Conservation (phyloP, 805 yeast species). For the Kazachstania kunashirensis region DNA sequence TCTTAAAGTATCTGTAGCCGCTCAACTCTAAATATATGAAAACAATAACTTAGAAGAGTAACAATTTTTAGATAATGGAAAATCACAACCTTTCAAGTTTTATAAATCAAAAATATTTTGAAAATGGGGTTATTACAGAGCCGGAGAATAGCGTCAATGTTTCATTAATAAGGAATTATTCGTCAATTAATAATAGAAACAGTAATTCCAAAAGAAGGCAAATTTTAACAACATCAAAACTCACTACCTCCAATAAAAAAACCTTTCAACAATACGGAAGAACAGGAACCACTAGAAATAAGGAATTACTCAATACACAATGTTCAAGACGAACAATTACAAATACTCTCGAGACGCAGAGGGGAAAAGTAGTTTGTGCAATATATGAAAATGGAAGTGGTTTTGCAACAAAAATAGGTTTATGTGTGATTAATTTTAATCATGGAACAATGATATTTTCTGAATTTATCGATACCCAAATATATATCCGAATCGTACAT, state of each 20-base stretch:
- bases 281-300: background rate
- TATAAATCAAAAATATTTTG: slow-evolving; percentile 8
- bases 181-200: no score
- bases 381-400: slow-evolving; percentile 23
- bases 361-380: slow-evolving; percentile 21
- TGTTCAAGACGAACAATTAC: background rate
- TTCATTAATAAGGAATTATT: no score
- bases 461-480: slow-evolving; percentile 36
- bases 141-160: no score
- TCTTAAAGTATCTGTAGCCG: no score
- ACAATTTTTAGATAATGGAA: background rate
- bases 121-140: background rate
- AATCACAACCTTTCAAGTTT: slow-evolving; percentile 12
- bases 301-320: background rate
- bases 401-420: slow-evolving; percentile 29
- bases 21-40: no score
- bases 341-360: no score
- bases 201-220: no score
- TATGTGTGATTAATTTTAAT: slow-evolving; percentile 32
- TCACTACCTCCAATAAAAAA: no score
- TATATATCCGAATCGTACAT: slow-evolving; percentile 37
- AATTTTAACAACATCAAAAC: no score
- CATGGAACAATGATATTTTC: slow-evolving; percentile 33
- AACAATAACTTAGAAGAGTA: no score
- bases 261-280: no score